Conservation (phyloP, 176 grass and related monocot genomes). For the Oryza rufipogon region DNA sequence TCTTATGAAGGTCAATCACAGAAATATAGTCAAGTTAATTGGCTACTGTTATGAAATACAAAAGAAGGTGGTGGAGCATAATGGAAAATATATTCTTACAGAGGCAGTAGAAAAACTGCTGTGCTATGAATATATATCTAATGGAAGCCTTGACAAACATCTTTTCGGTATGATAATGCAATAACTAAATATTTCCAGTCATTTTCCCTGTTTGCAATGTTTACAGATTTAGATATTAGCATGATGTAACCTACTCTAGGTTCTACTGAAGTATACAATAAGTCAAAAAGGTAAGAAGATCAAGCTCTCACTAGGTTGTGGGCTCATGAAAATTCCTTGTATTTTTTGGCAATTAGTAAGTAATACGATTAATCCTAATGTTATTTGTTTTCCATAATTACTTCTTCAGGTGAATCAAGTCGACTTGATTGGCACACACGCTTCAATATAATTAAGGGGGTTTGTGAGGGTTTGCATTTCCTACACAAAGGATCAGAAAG, state of each 20-base stretch:
- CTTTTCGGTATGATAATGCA: conserved; percentile 35
- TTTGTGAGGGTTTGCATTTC: conserved; percentile 27
- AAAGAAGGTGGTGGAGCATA: conserved; percentile 41
- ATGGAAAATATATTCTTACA: conserved; percentile 40
- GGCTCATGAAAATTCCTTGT: too few species aligned
- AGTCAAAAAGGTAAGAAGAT: too few species aligned
- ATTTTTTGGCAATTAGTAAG: too few species aligned
- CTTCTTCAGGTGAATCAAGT: neutral
- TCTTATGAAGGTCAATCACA: conserved; percentile 9
- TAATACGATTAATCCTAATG: too few species aligned
- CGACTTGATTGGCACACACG: conserved; percentile 19
- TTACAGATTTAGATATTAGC: neutral
- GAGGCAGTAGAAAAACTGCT: conserved; percentile 31
- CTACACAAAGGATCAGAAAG: conserved; percentile 10
- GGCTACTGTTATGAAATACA: conserved; percentile 38
- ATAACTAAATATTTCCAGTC: neutral
- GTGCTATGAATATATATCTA: conserved; percentile 38
- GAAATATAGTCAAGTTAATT: neutral
- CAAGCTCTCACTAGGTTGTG: too few species aligned
- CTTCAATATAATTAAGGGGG: conserved; percentile 45
- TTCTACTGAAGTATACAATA: too few species aligned
- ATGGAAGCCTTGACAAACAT: conserved; percentile 35
- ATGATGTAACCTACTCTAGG: too few species aligned
- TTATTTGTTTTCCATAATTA: neutral
- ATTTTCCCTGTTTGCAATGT: neutral